Evolutionary conservation across 1,284 basidiomycete genomes (phyloP).

Genomic region (Irpex lacteus): DNA sequence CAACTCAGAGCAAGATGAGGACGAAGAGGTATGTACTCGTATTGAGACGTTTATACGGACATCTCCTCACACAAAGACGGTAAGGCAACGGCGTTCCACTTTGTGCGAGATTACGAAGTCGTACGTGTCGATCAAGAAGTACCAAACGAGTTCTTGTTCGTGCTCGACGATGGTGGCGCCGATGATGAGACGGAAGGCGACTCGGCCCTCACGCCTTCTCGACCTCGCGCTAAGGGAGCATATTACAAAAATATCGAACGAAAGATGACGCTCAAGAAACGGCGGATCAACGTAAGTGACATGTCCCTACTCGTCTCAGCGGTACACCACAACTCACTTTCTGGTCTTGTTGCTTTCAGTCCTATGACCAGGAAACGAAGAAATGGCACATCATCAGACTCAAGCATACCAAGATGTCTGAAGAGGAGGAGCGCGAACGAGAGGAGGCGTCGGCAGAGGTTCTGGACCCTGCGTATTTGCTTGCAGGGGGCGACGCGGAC

Average conservation of each 20-base stretch:
- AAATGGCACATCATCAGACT: constrained; percentile 79
- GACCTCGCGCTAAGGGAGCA: constrained; percentile 48
- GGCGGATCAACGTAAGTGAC: constrained; percentile 72
- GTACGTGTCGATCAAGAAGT: constrained; percentile 82
- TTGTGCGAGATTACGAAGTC: constrained; percentile 80
- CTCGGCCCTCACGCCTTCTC: constrained; percentile 25
- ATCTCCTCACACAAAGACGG: constrained; percentile 4
- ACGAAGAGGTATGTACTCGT: constrained; percentile 28
- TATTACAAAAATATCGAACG: constrained; percentile 88
- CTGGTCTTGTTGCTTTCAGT: too few relatives aligned
- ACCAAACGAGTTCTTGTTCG: constrained; percentile 79
- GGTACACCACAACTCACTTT: too few relatives aligned
- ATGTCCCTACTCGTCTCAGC: too few relatives aligned
- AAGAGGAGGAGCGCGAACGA: constrained; percentile 51
- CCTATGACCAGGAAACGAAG: constrained; percentile 63
- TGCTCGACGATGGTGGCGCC: constrained; percentile 63
- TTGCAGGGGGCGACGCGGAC: constrained; percentile 40
- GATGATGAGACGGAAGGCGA: constrained; percentile 32
- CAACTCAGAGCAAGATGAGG: constrained; percentile 48
- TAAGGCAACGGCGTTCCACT: constrained; percentile 50
- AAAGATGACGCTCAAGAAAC: constrained; percentile 85
- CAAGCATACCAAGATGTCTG: constrained; percentile 48
- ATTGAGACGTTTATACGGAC: constrained; percentile 1
- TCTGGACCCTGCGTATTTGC: constrained; percentile 47
- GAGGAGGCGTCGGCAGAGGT: constrained; percentile 53